Percentiles rank a stretch among this genome's conserved stretches.
These are phyloP conservation scores for Aspergillus tamarii DNA, from an alignment of 2,329 filamentous ascomycete genomes.

Conservation along the genomic window DNA sequence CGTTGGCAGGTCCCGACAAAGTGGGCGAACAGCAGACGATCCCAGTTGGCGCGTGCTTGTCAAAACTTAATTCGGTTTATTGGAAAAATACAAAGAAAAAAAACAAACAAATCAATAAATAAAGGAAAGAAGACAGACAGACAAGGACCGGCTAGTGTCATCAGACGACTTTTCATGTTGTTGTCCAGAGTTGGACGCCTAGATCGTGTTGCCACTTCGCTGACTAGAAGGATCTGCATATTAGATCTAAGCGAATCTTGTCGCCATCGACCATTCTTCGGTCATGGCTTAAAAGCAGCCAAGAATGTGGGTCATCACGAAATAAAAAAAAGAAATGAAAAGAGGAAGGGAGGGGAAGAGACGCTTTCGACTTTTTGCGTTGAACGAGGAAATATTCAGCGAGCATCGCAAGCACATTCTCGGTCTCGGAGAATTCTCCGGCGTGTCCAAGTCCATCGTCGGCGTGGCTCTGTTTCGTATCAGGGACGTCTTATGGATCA, in stretches of 20 bases:
- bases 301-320: not conserved
- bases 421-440: not conserved
- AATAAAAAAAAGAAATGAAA: not conserved
- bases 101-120: not conserved
- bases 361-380: not conserved
- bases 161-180: not conserved
- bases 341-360: not conserved
- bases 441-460: not conserved
- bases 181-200: not conserved
- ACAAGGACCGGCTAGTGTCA: not conserved
- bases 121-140: not conserved
- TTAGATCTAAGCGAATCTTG: not conserved
- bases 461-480: conserved; percentile 2
- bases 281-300: not conserved
- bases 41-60: conserved; percentile 37
- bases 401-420: not conserved
- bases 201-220: not conserved
- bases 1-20: conserved; percentile 30
- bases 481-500: conserved; percentile 1
- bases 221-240: not conserved
- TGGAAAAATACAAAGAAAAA: not conserved
- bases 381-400: not conserved
- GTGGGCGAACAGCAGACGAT: conserved; percentile 34
- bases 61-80: conserved; percentile 35
- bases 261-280: not conserved